Conservation (phyloP, 176 grass and related monocot species). For the Chloris gayana region DNA sequence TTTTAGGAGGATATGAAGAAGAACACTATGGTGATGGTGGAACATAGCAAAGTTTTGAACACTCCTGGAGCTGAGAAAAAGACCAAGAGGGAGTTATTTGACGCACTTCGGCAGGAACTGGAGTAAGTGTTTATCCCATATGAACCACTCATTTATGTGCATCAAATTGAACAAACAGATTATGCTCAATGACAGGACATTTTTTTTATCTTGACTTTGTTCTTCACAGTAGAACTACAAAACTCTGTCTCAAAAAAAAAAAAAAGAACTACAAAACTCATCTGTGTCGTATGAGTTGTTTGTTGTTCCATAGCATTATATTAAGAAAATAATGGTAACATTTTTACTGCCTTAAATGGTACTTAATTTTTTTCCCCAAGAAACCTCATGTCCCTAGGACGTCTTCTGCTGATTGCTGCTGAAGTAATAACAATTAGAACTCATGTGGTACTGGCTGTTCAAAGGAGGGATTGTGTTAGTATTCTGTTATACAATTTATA, state of each 20-base stretch:
- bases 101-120: constrained; percentile 81
- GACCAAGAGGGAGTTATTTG: constrained; percentile 92
- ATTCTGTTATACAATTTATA: too few relatives aligned
- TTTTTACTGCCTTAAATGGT: too few relatives aligned
- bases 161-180: not conserved
- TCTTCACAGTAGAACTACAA: not conserved
- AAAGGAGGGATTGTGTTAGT: too few relatives aligned
- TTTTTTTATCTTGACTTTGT: not conserved
- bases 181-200: not conserved
- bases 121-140: constrained; percentile 60
- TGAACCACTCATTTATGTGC: not conserved
- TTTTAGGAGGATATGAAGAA: constrained; percentile 98
- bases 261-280: not conserved
- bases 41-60: constrained; percentile 91
- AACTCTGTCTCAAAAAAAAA: too few relatives aligned
- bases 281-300: too few relatives aligned
- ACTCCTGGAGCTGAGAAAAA: constrained; percentile 94
- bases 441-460: too few relatives aligned
- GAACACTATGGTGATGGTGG: constrained; percentile 97
- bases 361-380: too few relatives aligned
- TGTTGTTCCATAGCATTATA: too few relatives aligned
- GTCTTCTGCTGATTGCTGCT: too few relatives aligned
- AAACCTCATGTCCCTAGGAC: too few relatives aligned
- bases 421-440: too few relatives aligned
- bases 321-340: too few relatives aligned